Evolutionary conservation across 495 filamentous ascomycete genomes (phyloP).

Genomic region (Amorphotheca resinae): DNA sequence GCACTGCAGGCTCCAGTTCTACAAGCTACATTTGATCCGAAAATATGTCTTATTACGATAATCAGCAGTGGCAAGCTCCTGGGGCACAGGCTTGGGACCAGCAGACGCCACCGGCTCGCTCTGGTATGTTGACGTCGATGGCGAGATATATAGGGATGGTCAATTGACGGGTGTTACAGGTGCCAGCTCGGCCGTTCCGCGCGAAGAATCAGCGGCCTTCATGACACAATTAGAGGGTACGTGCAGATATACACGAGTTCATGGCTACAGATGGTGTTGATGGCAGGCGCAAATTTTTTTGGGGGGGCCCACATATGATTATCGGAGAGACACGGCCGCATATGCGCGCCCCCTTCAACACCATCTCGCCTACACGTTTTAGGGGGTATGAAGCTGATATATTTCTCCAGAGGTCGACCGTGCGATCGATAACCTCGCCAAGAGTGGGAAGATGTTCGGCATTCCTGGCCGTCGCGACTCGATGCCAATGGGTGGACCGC

Average conservation of each 20-base stretch:
- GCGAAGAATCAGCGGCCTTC: constrained; percentile 72
- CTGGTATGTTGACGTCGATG: constrained; percentile 44
- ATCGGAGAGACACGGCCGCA: constrained; percentile 1
- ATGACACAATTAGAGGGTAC: constrained; percentile 85
- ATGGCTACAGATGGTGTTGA: background rate
- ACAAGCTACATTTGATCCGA: constrained; percentile 11
- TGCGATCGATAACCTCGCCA: constrained; percentile 86
- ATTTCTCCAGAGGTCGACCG: constrained; percentile 76
- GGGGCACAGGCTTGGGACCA: constrained; percentile 67
- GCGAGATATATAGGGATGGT: background rate
- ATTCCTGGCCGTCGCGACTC: constrained; percentile 71
- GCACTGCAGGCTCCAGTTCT: constrained; percentile 22
- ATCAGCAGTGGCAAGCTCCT: constrained; percentile 62
- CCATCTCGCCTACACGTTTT: background rate
- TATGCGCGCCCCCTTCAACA: constrained; percentile 4
- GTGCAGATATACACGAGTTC: constrained; percentile 21
- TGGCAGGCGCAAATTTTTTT: constrained; percentile 4
- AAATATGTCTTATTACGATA: constrained; percentile 83
- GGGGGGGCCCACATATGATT: background rate
- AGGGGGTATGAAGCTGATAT: constrained; percentile 10
- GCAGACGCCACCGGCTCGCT: constrained; percentile 73
- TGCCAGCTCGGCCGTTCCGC: constrained; percentile 63
- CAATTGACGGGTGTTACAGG: constrained; percentile 41
- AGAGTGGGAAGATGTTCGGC: constrained; percentile 87
- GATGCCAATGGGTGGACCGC: constrained; percentile 50